Evolutionary conservation across 768 basidiomycete genomes (phyloP).

Genomic region (Nidularia pulvinata): DNA sequence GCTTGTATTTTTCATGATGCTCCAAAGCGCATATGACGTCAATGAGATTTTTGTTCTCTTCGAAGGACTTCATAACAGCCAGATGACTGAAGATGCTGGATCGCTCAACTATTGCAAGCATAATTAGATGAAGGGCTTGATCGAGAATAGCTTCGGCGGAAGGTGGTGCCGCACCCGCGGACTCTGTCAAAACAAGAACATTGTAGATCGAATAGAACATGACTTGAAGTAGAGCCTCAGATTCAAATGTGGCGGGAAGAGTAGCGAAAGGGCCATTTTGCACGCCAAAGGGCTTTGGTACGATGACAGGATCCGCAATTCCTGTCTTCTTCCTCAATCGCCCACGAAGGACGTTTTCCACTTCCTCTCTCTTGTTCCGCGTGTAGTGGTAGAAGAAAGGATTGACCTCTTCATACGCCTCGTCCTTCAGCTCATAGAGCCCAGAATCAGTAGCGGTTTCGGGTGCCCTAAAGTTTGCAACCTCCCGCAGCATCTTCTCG

Average conservation of each 20-base stretch:
- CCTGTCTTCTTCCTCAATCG: slow-evolving; percentile 67
- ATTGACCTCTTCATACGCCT: slow-evolving; percentile 84
- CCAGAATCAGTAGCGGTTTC: slow-evolving; percentile 80
- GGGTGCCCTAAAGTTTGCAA: slow-evolving; percentile 83
- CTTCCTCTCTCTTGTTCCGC: slow-evolving; percentile 91
- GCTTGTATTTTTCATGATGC: slow-evolving; percentile 71
- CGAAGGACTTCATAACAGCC: slow-evolving; percentile 53
- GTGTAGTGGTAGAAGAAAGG: slow-evolving; percentile 97
- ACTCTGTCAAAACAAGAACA: slow-evolving; percentile 64
- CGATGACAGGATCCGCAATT: slow-evolving; percentile 65
- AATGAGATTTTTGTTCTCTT: slow-evolving; percentile 60
- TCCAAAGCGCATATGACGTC: slow-evolving; percentile 79
- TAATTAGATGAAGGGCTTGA: slow-evolving; percentile 82
- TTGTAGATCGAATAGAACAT: slow-evolving; percentile 85
- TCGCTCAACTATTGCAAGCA: slow-evolving; percentile 81
- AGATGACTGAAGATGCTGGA: slow-evolving; percentile 60
- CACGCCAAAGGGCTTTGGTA: slow-evolving; percentile 72
- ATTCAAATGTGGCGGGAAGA: slow-evolving; percentile 65
- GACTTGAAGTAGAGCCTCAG: slow-evolving; percentile 73
- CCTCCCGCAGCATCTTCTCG: slow-evolving; percentile 73
- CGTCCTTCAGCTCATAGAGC: slow-evolving; percentile 86
- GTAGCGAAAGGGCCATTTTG: slow-evolving; percentile 66
- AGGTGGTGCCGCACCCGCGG: slow-evolving; percentile 58
- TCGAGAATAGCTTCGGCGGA: slow-evolving; percentile 91
- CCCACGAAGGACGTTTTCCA: slow-evolving; percentile 71